phyloP scores from a whole-genome alignment of 768 basidiomycete genomes.

The Termitomyces sp. region DNA sequence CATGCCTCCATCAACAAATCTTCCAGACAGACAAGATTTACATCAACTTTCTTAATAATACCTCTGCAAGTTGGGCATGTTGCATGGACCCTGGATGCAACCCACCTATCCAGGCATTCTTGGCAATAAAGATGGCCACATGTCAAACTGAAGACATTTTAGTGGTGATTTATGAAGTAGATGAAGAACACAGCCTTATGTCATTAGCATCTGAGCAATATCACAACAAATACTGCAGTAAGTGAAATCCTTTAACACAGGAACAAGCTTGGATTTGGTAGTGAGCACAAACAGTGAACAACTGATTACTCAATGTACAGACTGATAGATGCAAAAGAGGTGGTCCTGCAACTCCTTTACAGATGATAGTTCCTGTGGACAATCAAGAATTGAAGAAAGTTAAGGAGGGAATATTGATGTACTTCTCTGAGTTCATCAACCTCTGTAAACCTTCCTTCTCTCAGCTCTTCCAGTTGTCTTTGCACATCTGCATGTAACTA shows the following conservation, averaged over 20 bases:
- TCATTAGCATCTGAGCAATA: background rate
- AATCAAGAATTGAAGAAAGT: background rate
- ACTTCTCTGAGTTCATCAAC: background rate
- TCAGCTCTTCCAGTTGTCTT: background rate
- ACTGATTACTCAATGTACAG: background rate
- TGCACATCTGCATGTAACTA: background rate
- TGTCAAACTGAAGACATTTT: background rate
- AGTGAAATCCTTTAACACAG: background rate
- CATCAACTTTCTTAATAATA: background rate
- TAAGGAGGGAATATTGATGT: background rate
- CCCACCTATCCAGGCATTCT: background rate
- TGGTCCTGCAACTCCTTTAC: background rate
- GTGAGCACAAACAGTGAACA: background rate
- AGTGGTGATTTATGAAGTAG: background rate
- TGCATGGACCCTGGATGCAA: background rate
- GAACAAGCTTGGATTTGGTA: background rate
- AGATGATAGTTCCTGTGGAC: background rate
- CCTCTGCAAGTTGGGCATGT: background rate
- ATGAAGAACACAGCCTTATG: background rate
- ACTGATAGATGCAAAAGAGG: background rate
- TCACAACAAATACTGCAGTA: background rate
- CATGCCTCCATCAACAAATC: background rate
- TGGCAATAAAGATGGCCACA: background rate
- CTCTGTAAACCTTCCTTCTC: background rate
- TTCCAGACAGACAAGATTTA: background rate